A percentile compares a stretch with the other conserved stretches of the same genome.
These are phyloP conservation scores for Fusarium redolens DNA, from an alignment of 2,329 filamentous ascomycete species.

Conservation along the genomic window DNA sequence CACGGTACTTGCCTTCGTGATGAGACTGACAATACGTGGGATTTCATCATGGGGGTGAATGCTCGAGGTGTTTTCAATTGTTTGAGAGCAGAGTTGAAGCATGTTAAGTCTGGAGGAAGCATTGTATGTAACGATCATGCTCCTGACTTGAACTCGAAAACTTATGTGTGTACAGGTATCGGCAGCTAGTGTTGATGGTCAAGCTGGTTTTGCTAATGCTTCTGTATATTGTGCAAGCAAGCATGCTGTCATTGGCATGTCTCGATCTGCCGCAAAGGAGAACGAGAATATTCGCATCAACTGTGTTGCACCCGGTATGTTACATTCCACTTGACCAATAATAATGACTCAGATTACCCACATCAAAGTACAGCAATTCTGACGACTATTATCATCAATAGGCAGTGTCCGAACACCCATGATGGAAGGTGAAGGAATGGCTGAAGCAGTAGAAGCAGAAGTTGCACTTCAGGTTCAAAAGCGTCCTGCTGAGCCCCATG, in stretches of 20 bases:
- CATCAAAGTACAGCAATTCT: not conserved
- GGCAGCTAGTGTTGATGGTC: not conserved
- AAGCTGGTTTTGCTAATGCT: not conserved
- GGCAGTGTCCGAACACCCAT: not conserved
- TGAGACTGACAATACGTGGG: not conserved
- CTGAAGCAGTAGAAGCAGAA: not conserved
- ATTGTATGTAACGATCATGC: rapidly evolving
- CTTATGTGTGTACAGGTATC: not conserved
- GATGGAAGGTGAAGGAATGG: not conserved
- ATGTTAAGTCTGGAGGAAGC: not conserved
- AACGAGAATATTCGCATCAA: not conserved
- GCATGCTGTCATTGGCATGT: not conserved
- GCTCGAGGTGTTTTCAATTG: not conserved
- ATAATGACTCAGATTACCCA: not conserved
- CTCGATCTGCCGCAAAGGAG: not conserved
- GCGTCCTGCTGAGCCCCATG: not conserved
- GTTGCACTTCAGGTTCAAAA: not conserved
- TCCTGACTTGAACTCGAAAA: not conserved
- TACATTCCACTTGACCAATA: not conserved
- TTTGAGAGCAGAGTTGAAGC: not conserved
- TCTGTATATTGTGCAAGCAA: not conserved
- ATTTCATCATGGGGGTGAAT: not conserved
- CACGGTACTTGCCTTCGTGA: not conserved
- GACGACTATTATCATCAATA: not conserved
- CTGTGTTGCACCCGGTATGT: not conserved